Evolutionary conservation across 352 stramenopile genomes (phyloP).

Genomic region (Phytophthora melonis): DNA sequence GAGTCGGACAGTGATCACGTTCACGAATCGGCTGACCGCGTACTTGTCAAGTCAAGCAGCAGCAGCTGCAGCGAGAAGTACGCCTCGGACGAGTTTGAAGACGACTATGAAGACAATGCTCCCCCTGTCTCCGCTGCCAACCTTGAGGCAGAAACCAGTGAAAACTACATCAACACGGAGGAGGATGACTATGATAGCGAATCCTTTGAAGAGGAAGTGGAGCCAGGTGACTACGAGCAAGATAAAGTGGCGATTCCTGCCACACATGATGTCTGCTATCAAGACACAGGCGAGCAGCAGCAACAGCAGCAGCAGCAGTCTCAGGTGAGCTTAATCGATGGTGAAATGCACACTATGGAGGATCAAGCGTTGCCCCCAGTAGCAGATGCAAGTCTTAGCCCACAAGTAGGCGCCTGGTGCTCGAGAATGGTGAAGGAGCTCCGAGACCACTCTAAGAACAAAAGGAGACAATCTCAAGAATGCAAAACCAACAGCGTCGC

Average conservation of each 20-base stretch:
- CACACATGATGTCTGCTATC: too few relatives aligned
- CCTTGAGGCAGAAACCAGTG: background rate
- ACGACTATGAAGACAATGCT: constrained; percentile 6
- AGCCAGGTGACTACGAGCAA: background rate
- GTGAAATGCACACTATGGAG: background rate
- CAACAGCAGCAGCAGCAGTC: background rate
- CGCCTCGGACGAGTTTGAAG: constrained; percentile 29
- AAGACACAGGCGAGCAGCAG: background rate
- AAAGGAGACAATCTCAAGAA: background rate
- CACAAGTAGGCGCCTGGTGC: constrained; percentile 23
- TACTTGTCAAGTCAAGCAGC: background rate
- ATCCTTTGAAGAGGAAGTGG: constrained; percentile 28
- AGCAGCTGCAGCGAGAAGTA: constrained; percentile 23
- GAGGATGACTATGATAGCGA: constrained; percentile 20
- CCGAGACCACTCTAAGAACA: background rate
- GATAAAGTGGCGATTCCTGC: too few relatives aligned
- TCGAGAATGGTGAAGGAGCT: constrained; percentile 18
- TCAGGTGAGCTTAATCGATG: background rate
- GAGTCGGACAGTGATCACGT: constrained; percentile 17
- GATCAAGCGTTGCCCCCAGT: background rate
- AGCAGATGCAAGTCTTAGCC: background rate
- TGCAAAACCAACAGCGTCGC: background rate
- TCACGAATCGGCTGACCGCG: background rate
- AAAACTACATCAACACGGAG: background rate
- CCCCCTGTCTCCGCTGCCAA: background rate